A percentile compares a stretch with the other conserved stretches of the same genome.
These are phyloP conservation scores for Otatea glauca DNA, from an alignment of 176 grass and related monocot species.

Conservation along the genomic window DNA sequence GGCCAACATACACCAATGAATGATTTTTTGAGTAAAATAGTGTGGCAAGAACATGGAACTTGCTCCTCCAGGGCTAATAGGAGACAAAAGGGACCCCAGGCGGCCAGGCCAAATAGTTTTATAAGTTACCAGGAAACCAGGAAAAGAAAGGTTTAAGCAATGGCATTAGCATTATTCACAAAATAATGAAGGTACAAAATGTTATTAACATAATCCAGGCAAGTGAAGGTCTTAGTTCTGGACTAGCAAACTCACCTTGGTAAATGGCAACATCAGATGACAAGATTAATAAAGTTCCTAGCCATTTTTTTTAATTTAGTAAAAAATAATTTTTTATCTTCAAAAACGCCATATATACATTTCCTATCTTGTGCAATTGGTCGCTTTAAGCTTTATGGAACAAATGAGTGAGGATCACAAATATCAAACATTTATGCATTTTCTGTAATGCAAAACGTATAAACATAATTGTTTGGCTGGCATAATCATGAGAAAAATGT, in stretches of 20 bases:
- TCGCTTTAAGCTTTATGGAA: not conserved
- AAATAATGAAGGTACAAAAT: not conserved
- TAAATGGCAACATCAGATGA: not conserved
- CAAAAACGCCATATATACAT: not conserved
- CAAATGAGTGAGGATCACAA: not conserved
- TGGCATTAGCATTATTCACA: not conserved
- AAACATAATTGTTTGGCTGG: slow-evolving; percentile 10
- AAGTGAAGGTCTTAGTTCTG: not conserved
- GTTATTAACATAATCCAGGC: not conserved
- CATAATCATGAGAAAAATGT: slow-evolving; percentile 13
- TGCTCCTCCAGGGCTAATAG: not conserved
- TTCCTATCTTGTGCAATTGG: not conserved
- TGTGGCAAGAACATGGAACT: not conserved
- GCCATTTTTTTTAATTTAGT: not conserved
- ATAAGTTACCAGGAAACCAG: not conserved
- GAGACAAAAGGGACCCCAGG: not conserved
- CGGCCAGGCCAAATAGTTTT: slow-evolving; percentile 6
- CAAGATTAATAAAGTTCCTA: not conserved
- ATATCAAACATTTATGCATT: slow-evolving; percentile 18
- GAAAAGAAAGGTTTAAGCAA: not conserved
- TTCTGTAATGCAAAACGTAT: not conserved
- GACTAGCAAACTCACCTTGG: not conserved
- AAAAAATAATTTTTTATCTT: not conserved
- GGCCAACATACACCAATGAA: not conserved
- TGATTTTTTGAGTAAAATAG: not conserved